Conservation (phyloP, 495 filamentous ascomycete genomes). For the Gamarada debralockiae region DNA sequence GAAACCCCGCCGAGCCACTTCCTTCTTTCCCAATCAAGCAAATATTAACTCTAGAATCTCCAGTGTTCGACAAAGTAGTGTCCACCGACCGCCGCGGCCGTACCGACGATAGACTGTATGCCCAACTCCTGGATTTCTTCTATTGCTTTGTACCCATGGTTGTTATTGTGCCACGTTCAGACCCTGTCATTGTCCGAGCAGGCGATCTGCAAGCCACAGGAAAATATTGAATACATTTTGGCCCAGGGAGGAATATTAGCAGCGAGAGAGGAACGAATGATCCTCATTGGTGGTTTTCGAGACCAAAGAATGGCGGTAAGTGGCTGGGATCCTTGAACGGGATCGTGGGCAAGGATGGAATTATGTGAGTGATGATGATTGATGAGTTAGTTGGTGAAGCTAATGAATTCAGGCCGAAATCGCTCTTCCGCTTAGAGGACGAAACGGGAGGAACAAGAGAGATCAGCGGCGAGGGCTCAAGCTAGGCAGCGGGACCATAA, state of each 20-base stretch:
- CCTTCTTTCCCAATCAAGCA: too few species aligned
- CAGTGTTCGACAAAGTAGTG: conserved; percentile 4
- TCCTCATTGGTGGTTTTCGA: conserved; percentile 1
- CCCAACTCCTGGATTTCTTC: conserved; percentile 9
- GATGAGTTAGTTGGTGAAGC: too few species aligned
- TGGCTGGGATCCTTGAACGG: background rate
- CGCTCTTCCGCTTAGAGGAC: too few species aligned
- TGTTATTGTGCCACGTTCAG: background rate
- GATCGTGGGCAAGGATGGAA: too few species aligned
- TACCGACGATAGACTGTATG: conserved; percentile 1
- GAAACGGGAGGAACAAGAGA: too few species aligned
- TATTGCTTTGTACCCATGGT: conserved; percentile 12
- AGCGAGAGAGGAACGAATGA: background rate
- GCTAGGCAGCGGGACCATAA: too few species aligned
- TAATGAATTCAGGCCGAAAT: too few species aligned
- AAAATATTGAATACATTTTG: background rate
- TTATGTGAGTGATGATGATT: background rate
- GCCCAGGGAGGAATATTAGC: background rate
- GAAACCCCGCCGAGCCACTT: too few species aligned
- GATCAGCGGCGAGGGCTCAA: too few species aligned
- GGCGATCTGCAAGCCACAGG: background rate
- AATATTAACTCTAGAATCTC: background rate
- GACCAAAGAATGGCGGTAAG: background rate
- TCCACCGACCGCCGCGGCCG: background rate
- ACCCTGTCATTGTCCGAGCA: background rate